Evolutionary conservation across 192 early-diverging fungal species (phyloP).

Genomic region (Backusella psychrophila): DNA sequence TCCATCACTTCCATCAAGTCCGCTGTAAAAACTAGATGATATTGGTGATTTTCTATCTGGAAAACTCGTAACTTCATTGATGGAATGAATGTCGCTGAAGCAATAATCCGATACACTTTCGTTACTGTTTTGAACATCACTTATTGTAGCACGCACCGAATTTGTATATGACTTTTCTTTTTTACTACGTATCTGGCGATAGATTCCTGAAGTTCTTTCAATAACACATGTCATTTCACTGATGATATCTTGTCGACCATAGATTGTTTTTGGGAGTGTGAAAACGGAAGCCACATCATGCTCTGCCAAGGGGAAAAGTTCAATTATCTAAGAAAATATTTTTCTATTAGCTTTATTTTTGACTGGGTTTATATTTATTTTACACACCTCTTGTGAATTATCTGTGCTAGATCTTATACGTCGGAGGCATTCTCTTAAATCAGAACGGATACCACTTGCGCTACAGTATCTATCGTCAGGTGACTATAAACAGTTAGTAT

Average conservation of each 20-base stretch:
- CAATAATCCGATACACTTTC: background rate
- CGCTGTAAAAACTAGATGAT: conserved; percentile 18
- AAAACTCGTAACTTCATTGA: background rate
- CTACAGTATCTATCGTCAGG: conserved; percentile 34
- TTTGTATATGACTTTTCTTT: conserved; percentile 7
- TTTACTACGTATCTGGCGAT: background rate
- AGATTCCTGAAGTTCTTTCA: conserved; percentile 12
- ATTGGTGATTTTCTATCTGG: conserved; percentile 6
- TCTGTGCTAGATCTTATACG: conserved; percentile 6
- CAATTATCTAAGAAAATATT: conserved; percentile 14
- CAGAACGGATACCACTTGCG: conserved; percentile 23
- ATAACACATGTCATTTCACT: conserved; percentile 27
- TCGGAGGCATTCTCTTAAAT: conserved; percentile 28
- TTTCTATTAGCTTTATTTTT: background rate
- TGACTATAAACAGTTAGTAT: conserved; percentile 8
- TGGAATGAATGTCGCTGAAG: conserved; percentile 7
- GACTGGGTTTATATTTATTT: background rate
- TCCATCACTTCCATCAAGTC: conserved; percentile 21
- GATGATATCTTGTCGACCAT: conserved; percentile 25
- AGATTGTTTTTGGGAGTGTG: conserved; percentile 25
- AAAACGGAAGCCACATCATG: conserved; percentile 34
- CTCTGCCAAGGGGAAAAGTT: conserved; percentile 26
- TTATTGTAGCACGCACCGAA: background rate
- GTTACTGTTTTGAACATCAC: background rate
- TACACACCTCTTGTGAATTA: conserved; percentile 1